Evolutionary conservation across 805 yeast genomes (phyloP).

Genomic region (Ogataea corticis): DNA sequence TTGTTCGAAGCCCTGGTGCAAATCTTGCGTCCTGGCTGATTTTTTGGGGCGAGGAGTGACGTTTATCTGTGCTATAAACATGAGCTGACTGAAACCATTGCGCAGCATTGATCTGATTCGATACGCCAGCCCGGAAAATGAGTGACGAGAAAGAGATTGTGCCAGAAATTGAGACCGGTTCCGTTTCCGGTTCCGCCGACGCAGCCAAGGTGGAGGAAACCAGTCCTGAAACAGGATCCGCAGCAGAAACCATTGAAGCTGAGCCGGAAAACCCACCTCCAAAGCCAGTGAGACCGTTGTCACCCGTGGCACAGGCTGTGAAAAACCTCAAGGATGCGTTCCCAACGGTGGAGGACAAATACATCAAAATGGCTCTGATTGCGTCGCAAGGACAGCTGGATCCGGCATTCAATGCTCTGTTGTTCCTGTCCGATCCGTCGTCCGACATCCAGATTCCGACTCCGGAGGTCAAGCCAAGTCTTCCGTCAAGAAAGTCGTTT

Average conservation of each 20-base stretch:
- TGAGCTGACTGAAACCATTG: too few relatives aligned
- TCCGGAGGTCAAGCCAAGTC: conserved; percentile 34
- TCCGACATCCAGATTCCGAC: conserved; percentile 53
- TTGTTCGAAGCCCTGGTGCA: background rate
- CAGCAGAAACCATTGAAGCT: background rate
- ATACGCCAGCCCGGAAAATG: conserved; percentile 43
- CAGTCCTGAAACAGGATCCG: background rate
- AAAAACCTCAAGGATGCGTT: conserved; percentile 80
- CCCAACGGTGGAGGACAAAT: conserved; percentile 71
- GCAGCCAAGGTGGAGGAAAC: background rate
- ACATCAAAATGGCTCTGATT: conserved; percentile 75
- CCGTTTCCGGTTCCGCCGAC: background rate
- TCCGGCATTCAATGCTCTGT: conserved; percentile 84
- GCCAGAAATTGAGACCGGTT: conserved; percentile 4
- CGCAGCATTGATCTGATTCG: too few relatives aligned
- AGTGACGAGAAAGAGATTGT: conserved; percentile 10
- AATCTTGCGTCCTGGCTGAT: background rate
- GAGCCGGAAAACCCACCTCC: conserved; percentile 39
- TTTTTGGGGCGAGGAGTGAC: background rate
- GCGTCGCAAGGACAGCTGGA: conserved; percentile 83
- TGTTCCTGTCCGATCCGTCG: conserved; percentile 75
- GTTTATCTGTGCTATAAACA: background rate
- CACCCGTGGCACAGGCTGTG: conserved; percentile 55
- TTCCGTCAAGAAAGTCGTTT: conserved; percentile 35
- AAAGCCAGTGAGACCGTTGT: conserved; percentile 59